Base-by-base conservation (phyloP, 2,329 filamentous ascomycete genomes). In the Aureobasidium melanogenum region DNA sequence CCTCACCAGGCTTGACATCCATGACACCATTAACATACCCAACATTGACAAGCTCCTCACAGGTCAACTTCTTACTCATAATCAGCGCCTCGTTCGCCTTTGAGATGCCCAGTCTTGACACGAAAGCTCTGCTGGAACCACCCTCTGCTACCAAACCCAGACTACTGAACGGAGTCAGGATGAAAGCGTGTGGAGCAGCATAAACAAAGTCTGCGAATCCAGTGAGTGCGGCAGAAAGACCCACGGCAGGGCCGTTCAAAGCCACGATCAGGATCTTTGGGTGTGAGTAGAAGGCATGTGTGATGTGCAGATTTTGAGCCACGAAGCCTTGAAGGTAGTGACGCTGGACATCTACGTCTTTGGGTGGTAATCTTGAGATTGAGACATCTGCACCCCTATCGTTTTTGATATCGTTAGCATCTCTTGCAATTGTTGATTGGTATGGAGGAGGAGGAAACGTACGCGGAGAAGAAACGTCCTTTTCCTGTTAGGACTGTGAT, bases 181-280 rank as follows among this genome's bases (percentile, higher is more conserved):
- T 80, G 76, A 91, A 99, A 32, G 91, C 79, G 67, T 88, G 82
- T 0, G 92, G 91, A 0, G 88, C 81, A 71, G 84, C 86, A 80
- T 97, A 97, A 73, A 97, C 84, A 78, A 97, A 97, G 79, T 97
- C 94, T 26, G 89, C 89, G 73, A 90, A 88, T 30, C 86, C 87
- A 62, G 91, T 79, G 0, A 97, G 76, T 0, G 93, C 92, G 0
- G 93, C 94, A 1, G 88, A 89, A 34, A 97, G 86, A 6, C 94
- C 94, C 58, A 99, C 82, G 12, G 86, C 91, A 6, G 94, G 94
- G 3, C 93, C 94, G 76, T 97, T 97, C 66, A 97, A 86, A 0
- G 90, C 94, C 0, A 87, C 87, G 63, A 97, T 83, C 26, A 97
- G 88, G 75, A 97, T 88, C 78, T 97, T 97, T 68, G 91, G 89